Evolutionary conservation across 441 rosid genomes (phyloP).

Genomic region (Erysimum cheiri): DNA sequence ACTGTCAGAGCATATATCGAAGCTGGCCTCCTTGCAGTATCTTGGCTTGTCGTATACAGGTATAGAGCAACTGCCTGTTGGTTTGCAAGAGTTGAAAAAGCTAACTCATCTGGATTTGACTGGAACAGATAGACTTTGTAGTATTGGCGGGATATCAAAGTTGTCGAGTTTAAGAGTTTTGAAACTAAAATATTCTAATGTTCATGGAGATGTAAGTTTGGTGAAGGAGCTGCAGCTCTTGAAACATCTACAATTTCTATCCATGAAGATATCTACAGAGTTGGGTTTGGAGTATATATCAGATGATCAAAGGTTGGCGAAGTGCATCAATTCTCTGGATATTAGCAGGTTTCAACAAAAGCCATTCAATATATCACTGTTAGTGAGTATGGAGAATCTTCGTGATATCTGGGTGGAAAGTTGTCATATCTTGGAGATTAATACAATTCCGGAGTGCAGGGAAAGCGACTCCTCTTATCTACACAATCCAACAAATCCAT

Average conservation of each 20-base stretch:
- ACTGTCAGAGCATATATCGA: conserved; percentile 28
- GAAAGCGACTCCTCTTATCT: background rate
- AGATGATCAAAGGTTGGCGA: background rate
- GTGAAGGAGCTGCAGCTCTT: conserved; percentile 24
- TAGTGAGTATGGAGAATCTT: conserved; percentile 21
- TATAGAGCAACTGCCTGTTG: conserved; percentile 30
- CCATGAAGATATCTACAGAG: background rate
- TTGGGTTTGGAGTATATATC: background rate
- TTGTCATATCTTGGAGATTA: background rate
- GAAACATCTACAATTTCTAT: conserved; percentile 18
- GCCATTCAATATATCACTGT: background rate
- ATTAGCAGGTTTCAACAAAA: background rate
- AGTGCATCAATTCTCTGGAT: background rate
- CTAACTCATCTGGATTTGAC: conserved; percentile 40
- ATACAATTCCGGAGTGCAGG: background rate
- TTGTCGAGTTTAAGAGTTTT: conserved; percentile 33
- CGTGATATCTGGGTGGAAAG: background rate
- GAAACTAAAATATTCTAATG: background rate
- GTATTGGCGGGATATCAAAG: conserved; percentile 31
- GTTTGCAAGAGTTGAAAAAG: conserved; percentile 32
- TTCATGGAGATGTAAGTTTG: background rate
- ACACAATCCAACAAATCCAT: background rate
- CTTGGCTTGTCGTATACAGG: conserved; percentile 26
- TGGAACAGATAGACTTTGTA: conserved; percentile 7
- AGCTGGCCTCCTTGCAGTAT: conserved; percentile 21